Base-by-base conservation (phyloP, 768 basidiomycete genomes). In the Lactifluus subvellereus region DNA sequence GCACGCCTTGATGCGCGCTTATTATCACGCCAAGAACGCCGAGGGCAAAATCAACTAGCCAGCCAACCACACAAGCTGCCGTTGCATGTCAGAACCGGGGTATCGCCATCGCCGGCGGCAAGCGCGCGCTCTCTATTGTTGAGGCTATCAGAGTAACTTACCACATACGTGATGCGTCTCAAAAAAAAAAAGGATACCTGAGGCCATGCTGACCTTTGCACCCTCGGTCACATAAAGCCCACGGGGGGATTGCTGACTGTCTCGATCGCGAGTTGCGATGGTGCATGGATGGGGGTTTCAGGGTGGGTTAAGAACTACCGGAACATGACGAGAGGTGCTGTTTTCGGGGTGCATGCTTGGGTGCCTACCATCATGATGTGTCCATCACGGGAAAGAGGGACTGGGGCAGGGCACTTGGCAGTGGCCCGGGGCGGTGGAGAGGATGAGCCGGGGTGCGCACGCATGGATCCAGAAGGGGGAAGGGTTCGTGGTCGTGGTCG, bases 281-380 rank as follows among this genome's bases (percentile, higher is more conserved):
- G 11, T 86, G 84, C 67, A 76, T 79, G 2, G 66, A 75, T 22
- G 79, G 80, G 84, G 86, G 1, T 86, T 86, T 61, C 84, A 85
- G 68, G 84, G 84, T n/a, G 84, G 82, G 32, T 70, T 86, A 84
- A 86, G 66, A 73, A 78, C 62, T 86, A 86, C 67, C 78, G 84
- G 32, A 73, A 75, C 61, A 66, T 69, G 54, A 76, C 32, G 59
- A 69, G 6, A 22, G 37, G 13, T 18, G 30, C 71, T 79, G 33
- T 83, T 85, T 59, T 66, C 76, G 16, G 78, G 76, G 54, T 75
- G 70, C 74, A 69, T 57, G 77, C 85, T 8, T 72, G 76, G 35
- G 74, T 84, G 4, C 83, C 84, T 18, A 81, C 81, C 1, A 82
- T 82, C 27, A 27, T 27, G 27, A 27, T 27, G 27, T 27, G 76